Evolutionary conservation across 2,329 filamentous ascomycete species (phyloP), one percentile per base, ranked within the genome.

Genomic region (Bipolaris victoriae): DNA sequence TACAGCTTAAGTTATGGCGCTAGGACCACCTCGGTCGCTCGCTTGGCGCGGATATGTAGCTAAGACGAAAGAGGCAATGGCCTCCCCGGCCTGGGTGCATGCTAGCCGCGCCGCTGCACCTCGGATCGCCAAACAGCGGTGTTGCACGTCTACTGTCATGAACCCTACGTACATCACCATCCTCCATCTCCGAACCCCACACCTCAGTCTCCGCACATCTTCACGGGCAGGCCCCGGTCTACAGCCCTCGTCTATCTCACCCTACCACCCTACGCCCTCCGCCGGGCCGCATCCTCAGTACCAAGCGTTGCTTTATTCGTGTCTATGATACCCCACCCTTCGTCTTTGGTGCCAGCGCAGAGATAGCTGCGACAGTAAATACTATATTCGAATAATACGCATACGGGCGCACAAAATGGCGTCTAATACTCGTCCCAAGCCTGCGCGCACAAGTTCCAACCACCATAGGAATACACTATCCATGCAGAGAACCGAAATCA

Each of bases 401-500:
- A 57, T 36, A 41, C 26, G 16, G 41, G 49, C 51, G 22, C 52
- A 29, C 64, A 61, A 15, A 49, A 73, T 74, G 71, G 65, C 74
- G 26, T 67, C 72, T n/a, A 65, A 72, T 11, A 66, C 54, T n/a
- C 68, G 66, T 29, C 68, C 71, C 7, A 72, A 71, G 43, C 67
- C 69, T 11, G 54, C 66, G 49, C 77, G 80, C 49, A 80, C 81
- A 63, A 82, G 77, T 61, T 73, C 77, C 52, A 56, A 57, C 16
- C 75, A 77, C 44, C 89, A 90, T 44, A 80, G 88, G 60, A 87
- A 86, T 55, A 90, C 88, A 1, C 74, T 90, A 45, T 90, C 88
- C 15, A 77, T 90, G 18, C 86, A 88, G 64, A 89, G 89, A 71
- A 91, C 88, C 2, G 88, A 92, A 72, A 84, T 93, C 60, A 79